Evolutionary conservation across 1,284 basidiomycete genomes (phyloP).

Genomic region (Rhodotorula sp.): DNA sequence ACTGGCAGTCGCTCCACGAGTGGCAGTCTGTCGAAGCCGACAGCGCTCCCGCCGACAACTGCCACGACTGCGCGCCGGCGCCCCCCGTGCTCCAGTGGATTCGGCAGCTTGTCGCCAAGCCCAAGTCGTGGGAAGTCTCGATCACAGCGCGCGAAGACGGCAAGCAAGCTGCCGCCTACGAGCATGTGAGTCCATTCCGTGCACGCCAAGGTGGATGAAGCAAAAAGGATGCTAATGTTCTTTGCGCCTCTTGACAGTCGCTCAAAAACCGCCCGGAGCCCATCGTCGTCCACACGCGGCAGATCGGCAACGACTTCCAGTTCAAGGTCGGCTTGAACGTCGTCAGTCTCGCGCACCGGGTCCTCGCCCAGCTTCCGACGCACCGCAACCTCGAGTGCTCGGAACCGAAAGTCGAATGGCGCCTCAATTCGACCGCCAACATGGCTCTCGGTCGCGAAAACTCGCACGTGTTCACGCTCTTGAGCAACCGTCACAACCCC

Average conservation of each 20-base stretch:
- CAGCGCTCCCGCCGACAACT: constrained; percentile 53
- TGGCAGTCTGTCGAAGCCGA: constrained; percentile 58
- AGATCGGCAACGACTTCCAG: constrained; percentile 63
- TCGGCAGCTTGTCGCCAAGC: constrained; percentile 56
- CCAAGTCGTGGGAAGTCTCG: constrained; percentile 18
- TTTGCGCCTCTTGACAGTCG: constrained; percentile 53
- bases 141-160: constrained; percentile 71
- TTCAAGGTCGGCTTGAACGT: constrained; percentile 86
- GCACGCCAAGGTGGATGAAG: background rate
- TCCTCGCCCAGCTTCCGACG: constrained; percentile 72
- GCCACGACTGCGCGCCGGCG: constrained; percentile 74
- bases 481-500: constrained; percentile 74
- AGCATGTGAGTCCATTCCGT: constrained; percentile 43
- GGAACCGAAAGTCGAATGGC: constrained; percentile 47
- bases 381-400: constrained; percentile 33
- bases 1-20: constrained; percentile 63
- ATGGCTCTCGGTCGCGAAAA: constrained; percentile 17
- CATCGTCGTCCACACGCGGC: constrained; percentile 80
- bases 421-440: constrained; percentile 56
- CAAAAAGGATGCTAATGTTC: constrained; percentile 18
- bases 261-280: constrained; percentile 82
- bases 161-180: constrained; percentile 58
- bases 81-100: constrained; percentile 75
- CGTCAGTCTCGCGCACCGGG: constrained; percentile 81
- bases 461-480: constrained; percentile 58